Evolutionary conservation across 192 early-diverging fungal genomes (phyloP), one percentile per base, ranked within the genome.

Genomic region (Linnemannia zychae): DNA sequence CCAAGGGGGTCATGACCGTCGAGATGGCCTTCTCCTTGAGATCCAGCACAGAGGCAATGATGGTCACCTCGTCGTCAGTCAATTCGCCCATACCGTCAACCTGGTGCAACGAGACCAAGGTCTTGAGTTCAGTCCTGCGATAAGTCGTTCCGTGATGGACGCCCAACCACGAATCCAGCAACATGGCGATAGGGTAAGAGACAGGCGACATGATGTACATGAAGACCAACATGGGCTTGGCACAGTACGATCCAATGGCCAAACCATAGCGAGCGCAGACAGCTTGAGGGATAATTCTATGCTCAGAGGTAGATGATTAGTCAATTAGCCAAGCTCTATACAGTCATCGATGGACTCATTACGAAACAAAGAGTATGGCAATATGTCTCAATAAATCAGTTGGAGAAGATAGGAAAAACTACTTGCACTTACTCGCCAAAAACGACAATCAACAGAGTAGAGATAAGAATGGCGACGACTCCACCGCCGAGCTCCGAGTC

Each of bases 401-500:
- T 47, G 24, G 31, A n/a, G 40, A 20, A 68, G 76, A 75, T 40
- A n/a, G 4, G 46, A 74, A 71, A 48, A 71, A n/a, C n/a, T n/a
- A n/a, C n/a, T n/a, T n/a, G n/a, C 63, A 88, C 91, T 87, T 89
- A 90, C 92, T 99, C 98, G 76, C 98, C 98, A 91, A 99, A 99
- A 49, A 99, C 77, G 16, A 99, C 95, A 77, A 99, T 96, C 49
- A 97, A 87, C 0, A 91, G 92, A 2, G 97, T 98, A 7, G 97
- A 98, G 20, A 95, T 92, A 7, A 99, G 79, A 28, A 99, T 93
- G 34, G 98, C 98, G 28, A 91, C 91, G 68, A 94, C 88, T 1
- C 96, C 97, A 53, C 95, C 95, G 17, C 94, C 94, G 38, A 93
- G 90, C 4, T 96, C 90, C 18, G 91, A 92, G 76, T 97, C 93